Evolutionary conservation across 768 basidiomycete species (phyloP), one percentile per base, ranked within the genome.

Genomic region (Myochromella boudieri): DNA sequence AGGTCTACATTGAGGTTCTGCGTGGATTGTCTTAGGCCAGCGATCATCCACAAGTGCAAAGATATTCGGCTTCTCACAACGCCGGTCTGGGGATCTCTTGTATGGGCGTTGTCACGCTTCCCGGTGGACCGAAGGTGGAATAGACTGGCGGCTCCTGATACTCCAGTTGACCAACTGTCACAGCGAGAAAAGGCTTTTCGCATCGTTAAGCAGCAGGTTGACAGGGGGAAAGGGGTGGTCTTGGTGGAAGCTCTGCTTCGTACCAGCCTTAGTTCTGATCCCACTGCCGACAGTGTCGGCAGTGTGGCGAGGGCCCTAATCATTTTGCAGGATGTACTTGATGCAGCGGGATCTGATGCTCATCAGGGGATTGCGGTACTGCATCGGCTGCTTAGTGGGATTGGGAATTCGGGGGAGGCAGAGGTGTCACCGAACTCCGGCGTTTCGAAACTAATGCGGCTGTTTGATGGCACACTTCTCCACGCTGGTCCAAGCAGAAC

Each of bases 61-160:
- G 41, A 60, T 4, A 62, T 77, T 9, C 66, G 65, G 10, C 57
- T 63, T 14, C 61, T 80, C 6, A 69, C 74, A 33, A 58, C 72
- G 1, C 69, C 69, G 27, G 60, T 76, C 17, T 85, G 82, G 82
- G 69, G 66, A 42, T 71, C 76, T 42, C 64, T 84, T 21, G 61
- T 84, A 17, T 84, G 83, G 82, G 71, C 75, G 1, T 82, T 76
- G 48, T 62, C 71, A 15, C 69, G 36, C 11, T 22, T 54, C 10
- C 53, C 53, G 4, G 12, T 14, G 2, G 49, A 54, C 20, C 42
- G 17, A 4, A 36, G 37, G 18, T 54, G 68, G 14, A 55, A 82
- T 37, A 66, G 69, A 10, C 20, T 15, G 8, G 49, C 34, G 14
- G 42, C 28, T 18, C 46, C 48, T 3, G 17, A 52, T 10, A 56